A percentile compares a stretch with the other conserved stretches of the same genome.
Evolutionary conservation across 108 stramenopile genomes (phyloP).

Genomic region (Chaetoceros tenuissimus): DNA sequence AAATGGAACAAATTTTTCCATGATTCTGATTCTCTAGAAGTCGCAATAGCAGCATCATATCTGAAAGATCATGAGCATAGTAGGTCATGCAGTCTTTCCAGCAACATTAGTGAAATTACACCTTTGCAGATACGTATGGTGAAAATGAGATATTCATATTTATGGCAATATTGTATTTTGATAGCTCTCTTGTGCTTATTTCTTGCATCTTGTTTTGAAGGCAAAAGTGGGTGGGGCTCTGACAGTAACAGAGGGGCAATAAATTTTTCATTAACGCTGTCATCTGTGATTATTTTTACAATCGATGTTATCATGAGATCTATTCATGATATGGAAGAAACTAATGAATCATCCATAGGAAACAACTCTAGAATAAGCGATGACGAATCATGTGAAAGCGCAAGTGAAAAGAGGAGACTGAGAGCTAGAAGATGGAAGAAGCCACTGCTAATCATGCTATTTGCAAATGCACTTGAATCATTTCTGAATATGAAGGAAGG

Average conservation of each 20-base stretch:
- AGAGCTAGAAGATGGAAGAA: constrained; percentile 4
- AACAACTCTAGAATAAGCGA: background rate
- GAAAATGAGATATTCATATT: constrained; percentile 10
- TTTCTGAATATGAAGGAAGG: constrained; percentile 1
- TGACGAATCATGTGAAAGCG: constrained; percentile 15
- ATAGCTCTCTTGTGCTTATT: constrained; percentile 24
- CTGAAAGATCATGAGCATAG: constrained; percentile 38
- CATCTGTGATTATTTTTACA: constrained; percentile 1
- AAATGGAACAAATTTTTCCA: background rate
- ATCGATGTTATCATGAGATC: background rate
- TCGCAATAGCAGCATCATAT: constrained; percentile 22
- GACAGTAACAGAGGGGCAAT: background rate
- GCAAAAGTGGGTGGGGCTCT: no score
- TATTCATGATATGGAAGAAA: background rate
- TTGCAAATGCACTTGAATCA: constrained; percentile 17
- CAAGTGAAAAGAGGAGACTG: background rate
- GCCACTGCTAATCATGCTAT: constrained; percentile 23
- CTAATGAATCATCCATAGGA: background rate
- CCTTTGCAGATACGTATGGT: constrained; percentile 15
- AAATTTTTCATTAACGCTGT: background rate
- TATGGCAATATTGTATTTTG: constrained; percentile 15
- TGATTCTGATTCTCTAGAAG: background rate
- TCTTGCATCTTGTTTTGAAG: constrained; percentile 3
- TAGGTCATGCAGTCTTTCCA: constrained; percentile 19
- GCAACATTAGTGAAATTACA: constrained; percentile 22